Evolutionary conservation across 2,329 filamentous ascomycete genomes (phyloP), one percentile per base, ranked within the genome.

Genomic region (Emmonsia crescens): DNA sequence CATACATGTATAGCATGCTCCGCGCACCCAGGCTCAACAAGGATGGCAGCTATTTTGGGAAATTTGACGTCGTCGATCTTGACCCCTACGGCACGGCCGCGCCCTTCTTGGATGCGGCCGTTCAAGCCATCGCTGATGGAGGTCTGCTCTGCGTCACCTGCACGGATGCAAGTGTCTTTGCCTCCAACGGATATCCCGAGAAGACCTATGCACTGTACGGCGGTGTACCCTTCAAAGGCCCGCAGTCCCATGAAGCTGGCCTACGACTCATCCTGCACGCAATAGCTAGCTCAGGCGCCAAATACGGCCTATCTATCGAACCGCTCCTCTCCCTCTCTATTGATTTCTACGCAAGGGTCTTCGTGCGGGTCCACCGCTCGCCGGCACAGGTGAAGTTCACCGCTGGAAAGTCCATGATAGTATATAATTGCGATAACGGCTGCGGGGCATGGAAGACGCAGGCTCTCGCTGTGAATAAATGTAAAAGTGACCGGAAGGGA

Each of bases 171-270:
- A 91, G 89, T 10, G 90, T 99, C 2, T 99, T 92, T 83, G 93
- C 93, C 1, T 96, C 93, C 0, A 89, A 90, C 67, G 91, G 92
- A 61, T 99, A 97, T 71, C 86, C 89, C 1, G 94, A 99, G 74
- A 99, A 99, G 79, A 85, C 91, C 2, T 99, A 87, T 73, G 87
- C 93, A 0, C 80, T 96, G n/a, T 99, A 99, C 70, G 94, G 94
- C 3, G 94, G 94, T 40, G 79, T 92, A 19, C 91, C 94, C 0
- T 77, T 93, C 63, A 96, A 96, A 76, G 92, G 91, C 0, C 80
- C 83, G 57, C 87, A 91, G 70, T 93, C 88, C 29, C 94, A 99
- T 68, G 94, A 99, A 76, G 91, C 84, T 38, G 94, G 93, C 1
- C 75, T 99, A 60, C 88, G 94, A 4, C 80, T 99, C 10, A 89